Base-by-base conservation (phyloP, 176 grass and related monocot genomes). In the Puccinellia tenuiflora region DNA sequence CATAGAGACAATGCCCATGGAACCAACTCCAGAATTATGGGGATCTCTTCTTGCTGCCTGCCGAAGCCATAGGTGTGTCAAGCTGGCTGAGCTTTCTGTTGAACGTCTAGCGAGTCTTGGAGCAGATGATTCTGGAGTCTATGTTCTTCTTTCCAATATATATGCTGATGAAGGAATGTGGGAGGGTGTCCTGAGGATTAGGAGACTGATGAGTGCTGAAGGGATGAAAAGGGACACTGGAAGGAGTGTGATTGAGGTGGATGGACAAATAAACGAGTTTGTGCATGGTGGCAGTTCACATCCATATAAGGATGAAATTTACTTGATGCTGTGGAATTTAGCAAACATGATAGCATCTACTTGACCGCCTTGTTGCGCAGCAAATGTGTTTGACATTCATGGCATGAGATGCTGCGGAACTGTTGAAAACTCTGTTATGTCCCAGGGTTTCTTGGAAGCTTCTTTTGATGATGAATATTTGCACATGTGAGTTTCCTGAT, bases 81-180 rank as follows among this genome's bases (percentile, higher is more conserved):
- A 88, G 21, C 55, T 94, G 78, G 90, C 92, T 88, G 90, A 90
- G 79, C 33, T 87, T 16, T 70, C 85, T 1, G 85, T 92, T 56
- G 90, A 94, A 50, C 85, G 61, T 31, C 82, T 94, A 54, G 85
- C 57, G 38, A 78, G 65, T 79, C 87, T 92, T 46, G 90, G 87
- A 74, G 92, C 92, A 11, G 87, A 90, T 68, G 92, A 90, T 31
- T 75, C 87, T 26, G 92, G 87, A 71, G 92, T 90, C 17, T 92
- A 90, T 64, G 87, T 92, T 62, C 87, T 94, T 72, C 52, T 94
- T 25, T 94, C 87, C 38, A 94, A 94, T 76, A 92, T 92, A 56
- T 94, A 94, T 60, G 90, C 92, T 24, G 87, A 89, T 53, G 82
- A 92, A 62, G 90, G 85, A 46, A 92, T 90, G 92, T 92, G 92